These are phyloP conservation scores for Stentor roeselii DNA, from an alignment of 73 alveolate genomes.

Conservation along the genomic window DNA sequence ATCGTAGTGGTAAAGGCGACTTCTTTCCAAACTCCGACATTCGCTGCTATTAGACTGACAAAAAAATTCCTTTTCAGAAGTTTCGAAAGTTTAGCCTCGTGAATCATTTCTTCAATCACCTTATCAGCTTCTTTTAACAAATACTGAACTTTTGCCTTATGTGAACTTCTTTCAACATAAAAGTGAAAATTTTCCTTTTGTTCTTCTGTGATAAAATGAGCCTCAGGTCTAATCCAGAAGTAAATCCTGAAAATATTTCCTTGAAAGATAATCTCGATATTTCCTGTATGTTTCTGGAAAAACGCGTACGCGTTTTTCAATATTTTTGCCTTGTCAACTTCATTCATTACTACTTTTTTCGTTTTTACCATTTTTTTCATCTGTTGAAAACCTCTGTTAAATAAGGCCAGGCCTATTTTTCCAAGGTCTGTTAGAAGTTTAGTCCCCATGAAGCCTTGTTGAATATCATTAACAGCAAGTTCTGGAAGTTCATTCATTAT, in stretches of 20 bases:
- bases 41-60: conserved; percentile 44
- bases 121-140: conserved; percentile 41
- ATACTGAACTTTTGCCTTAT: conserved; percentile 46
- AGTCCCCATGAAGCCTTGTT: conserved; percentile 47
- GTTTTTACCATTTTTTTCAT: conserved; percentile 28
- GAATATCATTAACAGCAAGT: conserved; percentile 21
- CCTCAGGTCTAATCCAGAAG: conserved; percentile 40
- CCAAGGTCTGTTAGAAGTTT: conserved; percentile 43
- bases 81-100: conserved; percentile 39
- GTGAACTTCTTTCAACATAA: conserved; percentile 50
- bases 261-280: conserved; percentile 42
- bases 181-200: conserved; percentile 44
- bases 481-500: conserved; percentile 44
- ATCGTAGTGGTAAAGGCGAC: conserved; percentile 44
- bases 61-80: conserved; percentile 38
- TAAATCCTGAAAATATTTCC: conserved; percentile 37
- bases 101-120: conserved; percentile 45
- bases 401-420: conserved; percentile 37
- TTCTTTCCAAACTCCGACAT: conserved; percentile 54
- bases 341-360: conserved; percentile 41
- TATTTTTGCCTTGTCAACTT: conserved; percentile 30
- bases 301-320: conserved; percentile 34
- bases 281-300: conserved; percentile 40
- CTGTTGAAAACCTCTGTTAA: conserved; percentile 35
- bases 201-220: conserved; percentile 41